Conservation (phyloP, 2,329 filamentous ascomycete species). For the Colletotrichum orchidophilum region DNA sequence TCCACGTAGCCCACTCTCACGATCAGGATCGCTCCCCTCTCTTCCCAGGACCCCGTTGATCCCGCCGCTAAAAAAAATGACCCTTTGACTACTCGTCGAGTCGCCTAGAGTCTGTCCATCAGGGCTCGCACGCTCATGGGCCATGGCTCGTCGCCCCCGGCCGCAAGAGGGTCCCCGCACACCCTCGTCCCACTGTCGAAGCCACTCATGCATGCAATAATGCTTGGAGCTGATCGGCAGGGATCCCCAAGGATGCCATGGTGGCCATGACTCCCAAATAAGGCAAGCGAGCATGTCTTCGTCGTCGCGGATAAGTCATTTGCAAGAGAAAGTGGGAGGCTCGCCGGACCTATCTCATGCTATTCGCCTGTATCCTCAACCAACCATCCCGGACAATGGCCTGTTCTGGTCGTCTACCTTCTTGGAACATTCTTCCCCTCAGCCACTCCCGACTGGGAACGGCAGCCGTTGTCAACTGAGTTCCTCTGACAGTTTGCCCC, state of each 20-base stretch:
- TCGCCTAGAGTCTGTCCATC: not conserved
- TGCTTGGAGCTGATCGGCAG: slow-evolving; percentile 31
- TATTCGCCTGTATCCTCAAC: slow-evolving; percentile 19
- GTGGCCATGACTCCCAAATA: slow-evolving; percentile 13
- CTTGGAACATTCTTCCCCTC: slow-evolving; percentile 25
- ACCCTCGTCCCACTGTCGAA: slow-evolving; percentile 27
- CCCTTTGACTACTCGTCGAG: slow-evolving; percentile 13
- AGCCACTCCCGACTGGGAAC: slow-evolving; percentile 5
- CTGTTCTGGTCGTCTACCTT: slow-evolving; percentile 7
- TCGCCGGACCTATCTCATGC: slow-evolving; percentile 16
- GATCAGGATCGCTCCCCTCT: slow-evolving; percentile 24
- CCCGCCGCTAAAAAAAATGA: slow-evolving; percentile 14
- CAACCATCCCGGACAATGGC: not conserved
- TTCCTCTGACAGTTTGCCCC: not conserved
- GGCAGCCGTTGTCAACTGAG: not conserved
- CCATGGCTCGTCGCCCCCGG: not conserved
- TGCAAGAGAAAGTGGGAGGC: slow-evolving; percentile 23
- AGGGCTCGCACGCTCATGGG: not conserved
- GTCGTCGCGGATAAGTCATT: slow-evolving; percentile 31
- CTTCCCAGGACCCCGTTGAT: slow-evolving; percentile 22
- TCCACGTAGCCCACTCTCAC: slow-evolving; percentile 17
- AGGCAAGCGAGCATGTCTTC: slow-evolving; percentile 11
- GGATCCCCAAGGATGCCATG: slow-evolving; percentile 26
- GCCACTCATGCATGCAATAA: slow-evolving; percentile 33
- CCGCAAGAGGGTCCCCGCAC: slow-evolving; percentile 1